phyloP scores from a whole-genome alignment of 2,329 filamentous ascomycete genomes.

The Tolypocladium tropicale region DNA sequence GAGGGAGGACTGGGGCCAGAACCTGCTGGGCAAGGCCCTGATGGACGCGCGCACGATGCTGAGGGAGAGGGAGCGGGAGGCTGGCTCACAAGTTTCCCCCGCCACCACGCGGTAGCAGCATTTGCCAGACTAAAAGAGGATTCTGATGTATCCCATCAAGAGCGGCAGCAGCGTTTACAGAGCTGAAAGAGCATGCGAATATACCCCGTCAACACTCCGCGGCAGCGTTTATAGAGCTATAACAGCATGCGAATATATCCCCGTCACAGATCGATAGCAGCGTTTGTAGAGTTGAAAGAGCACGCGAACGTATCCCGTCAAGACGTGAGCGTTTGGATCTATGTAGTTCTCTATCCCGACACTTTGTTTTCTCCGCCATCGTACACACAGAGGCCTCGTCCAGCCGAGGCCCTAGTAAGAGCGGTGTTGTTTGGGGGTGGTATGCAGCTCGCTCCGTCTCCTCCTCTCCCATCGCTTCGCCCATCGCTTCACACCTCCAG shows the following conservation, averaged over 20 bases:
- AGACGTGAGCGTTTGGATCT: conserved; percentile 2
- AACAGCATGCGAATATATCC: no score
- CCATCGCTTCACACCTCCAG: conserved; percentile 3
- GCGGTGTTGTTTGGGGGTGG: conserved; percentile 19
- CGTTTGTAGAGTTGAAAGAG: not conserved
- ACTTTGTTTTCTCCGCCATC: conserved; percentile 9
- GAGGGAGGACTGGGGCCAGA: conserved; percentile 48
- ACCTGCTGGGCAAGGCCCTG: conserved; percentile 53
- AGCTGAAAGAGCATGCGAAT: no score
- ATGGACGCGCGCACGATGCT: conserved; percentile 47
- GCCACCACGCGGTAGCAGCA: not conserved
- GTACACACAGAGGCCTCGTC: conserved; percentile 17
- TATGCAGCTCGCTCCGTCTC: conserved; percentile 14
- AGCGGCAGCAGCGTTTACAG: no score
- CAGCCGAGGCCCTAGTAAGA: conserved; percentile 17
- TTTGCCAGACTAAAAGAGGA: no score
- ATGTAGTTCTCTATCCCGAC: conserved; percentile 12
- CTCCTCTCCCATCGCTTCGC: conserved; percentile 5
- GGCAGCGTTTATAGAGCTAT: no score
- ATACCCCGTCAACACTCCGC: no score
- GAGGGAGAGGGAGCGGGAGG: conserved; percentile 27
- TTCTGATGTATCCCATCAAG: no score
- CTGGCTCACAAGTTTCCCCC: not conserved
- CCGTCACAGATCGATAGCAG: not conserved
- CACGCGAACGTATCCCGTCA: not conserved